phyloP scores from a whole-genome alignment of 164 flowering plant species.

The Warburgia ugandensis region DNA sequence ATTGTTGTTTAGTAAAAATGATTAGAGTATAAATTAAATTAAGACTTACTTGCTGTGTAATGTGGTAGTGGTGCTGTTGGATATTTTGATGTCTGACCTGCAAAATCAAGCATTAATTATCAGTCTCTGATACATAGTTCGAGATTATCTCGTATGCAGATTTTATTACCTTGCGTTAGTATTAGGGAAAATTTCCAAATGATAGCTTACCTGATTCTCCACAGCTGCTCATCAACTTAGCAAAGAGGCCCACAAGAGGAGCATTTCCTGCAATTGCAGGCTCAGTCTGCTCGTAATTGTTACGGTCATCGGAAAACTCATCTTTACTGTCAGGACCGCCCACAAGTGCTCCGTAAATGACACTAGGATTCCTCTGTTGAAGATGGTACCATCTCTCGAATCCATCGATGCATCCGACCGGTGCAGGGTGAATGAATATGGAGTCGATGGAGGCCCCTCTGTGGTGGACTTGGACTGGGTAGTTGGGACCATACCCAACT shows the following conservation, averaged over 20 bases:
- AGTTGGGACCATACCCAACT: slow-evolving; percentile 62
- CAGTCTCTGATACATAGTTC: no score
- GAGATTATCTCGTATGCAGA: no score
- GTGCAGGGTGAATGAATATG: slow-evolving; percentile 12
- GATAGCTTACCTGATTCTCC: neutral
- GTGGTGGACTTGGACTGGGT: slow-evolving; percentile 71
- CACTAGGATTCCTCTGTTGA: slow-evolving; percentile 53
- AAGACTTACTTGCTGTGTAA: no score
- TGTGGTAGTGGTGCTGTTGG: no score
- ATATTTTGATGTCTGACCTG: no score
- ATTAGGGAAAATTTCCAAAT: no score
- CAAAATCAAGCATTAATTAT: no score
- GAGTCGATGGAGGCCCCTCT: slow-evolving; percentile 76
- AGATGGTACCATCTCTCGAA: slow-evolving; percentile 67
- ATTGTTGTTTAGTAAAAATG: no score
- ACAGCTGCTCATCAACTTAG: neutral
- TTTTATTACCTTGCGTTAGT: no score
- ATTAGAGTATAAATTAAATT: no score
- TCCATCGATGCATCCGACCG: slow-evolving; percentile 60
- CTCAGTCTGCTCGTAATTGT: slow-evolving; percentile 67
- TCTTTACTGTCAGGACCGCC: slow-evolving; percentile 80
- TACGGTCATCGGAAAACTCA: slow-evolving; percentile 45
- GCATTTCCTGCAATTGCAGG: slow-evolving; percentile 59
- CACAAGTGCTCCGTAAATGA: slow-evolving; percentile 66
- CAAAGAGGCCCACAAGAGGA: slow-evolving; percentile 32